Conservation (phyloP, 495 filamentous ascomycete species). For the Letharia columbiana region DNA sequence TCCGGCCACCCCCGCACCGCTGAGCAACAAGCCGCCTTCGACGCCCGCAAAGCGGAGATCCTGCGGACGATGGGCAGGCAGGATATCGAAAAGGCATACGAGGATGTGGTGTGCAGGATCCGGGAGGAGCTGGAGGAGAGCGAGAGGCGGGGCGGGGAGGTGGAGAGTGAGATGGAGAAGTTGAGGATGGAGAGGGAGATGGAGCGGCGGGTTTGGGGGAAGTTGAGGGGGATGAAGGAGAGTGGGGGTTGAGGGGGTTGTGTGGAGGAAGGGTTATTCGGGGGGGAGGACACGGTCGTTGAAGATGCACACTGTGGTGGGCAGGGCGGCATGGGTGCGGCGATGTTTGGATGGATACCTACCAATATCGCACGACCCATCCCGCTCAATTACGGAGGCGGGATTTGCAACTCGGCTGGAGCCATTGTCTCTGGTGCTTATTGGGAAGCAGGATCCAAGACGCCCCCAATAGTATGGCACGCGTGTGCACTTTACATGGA, state of each 20-base stretch:
- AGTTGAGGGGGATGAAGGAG: slow-evolving; percentile 18
- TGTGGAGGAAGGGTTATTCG: neutral
- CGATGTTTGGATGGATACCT: too few species aligned
- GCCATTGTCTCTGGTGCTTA: too few species aligned
- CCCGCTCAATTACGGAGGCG: too few species aligned
- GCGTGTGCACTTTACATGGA: neutral
- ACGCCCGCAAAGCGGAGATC: slow-evolving; percentile 18
- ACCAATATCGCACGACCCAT: too few species aligned
- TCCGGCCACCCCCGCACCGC: slow-evolving; percentile 18
- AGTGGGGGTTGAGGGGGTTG: neutral
- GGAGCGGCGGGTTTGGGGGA: slow-evolving; percentile 24
- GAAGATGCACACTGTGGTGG: too few species aligned
- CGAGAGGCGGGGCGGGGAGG: slow-evolving; percentile 15
- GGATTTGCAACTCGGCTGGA: too few species aligned
- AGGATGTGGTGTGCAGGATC: slow-evolving; percentile 17
- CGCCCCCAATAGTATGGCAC: too few species aligned
- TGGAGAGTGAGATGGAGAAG: slow-evolving; percentile 22
- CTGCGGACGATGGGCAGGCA: slow-evolving; percentile 17
- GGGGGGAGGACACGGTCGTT: neutral
- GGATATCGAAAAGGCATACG: slow-evolving; percentile 21
- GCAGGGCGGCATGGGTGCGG: too few species aligned
- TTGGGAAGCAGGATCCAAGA: too few species aligned
- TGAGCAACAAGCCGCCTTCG: slow-evolving; percentile 15
- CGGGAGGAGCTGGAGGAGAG: slow-evolving; percentile 17
- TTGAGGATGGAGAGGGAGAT: slow-evolving; percentile 23